These are phyloP conservation scores for Brettanomyces naardenensis DNA, from an alignment of 805 yeast genomes.

Conservation along the genomic window DNA sequence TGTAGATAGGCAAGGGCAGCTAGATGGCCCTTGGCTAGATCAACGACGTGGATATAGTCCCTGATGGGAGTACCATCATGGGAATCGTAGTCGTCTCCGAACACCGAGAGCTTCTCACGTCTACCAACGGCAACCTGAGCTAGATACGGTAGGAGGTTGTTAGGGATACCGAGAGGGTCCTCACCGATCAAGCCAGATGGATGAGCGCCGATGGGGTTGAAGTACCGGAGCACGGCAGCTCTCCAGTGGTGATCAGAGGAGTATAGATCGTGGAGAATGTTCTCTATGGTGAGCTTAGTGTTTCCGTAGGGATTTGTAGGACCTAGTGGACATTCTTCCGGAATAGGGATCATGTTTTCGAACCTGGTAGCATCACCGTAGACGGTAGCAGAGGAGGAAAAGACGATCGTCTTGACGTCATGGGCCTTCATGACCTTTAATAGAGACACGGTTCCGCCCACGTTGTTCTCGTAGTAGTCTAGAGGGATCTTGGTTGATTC, in stretches of 20 bases:
- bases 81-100: slow-evolving; percentile 2
- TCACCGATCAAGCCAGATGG: slow-evolving; percentile 3
- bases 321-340: slow-evolving; percentile 2
- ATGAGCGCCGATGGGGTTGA: slow-evolving; percentile 2
- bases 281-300: slow-evolving; percentile 1
- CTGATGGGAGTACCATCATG: slow-evolving; percentile 4
- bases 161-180: slow-evolving; percentile 2
- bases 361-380: slow-evolving; percentile 3
- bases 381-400: slow-evolving; percentile 3
- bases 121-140: slow-evolving; percentile 3
- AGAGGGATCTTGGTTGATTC: slow-evolving; percentile 2
- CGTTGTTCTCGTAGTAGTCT: slow-evolving; percentile 2
- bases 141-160: slow-evolving; percentile 1
- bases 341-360: slow-evolving; percentile 2
- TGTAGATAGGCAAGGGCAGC: background rate
- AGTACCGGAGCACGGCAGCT: background rate
- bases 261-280: background rate
- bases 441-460: slow-evolving; percentile 1
- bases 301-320: slow-evolving; percentile 3
- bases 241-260: background rate
- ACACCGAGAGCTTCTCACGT: background rate
- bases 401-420: slow-evolving; percentile 1
- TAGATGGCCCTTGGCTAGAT: slow-evolving; percentile 2
- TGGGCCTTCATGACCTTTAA: slow-evolving; percentile 2
- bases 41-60: slow-evolving; percentile 3